Evolutionary conservation across 2,329 filamentous ascomycete genomes (phyloP).

Genomic region (Purpureocillium lavendulum): DNA sequence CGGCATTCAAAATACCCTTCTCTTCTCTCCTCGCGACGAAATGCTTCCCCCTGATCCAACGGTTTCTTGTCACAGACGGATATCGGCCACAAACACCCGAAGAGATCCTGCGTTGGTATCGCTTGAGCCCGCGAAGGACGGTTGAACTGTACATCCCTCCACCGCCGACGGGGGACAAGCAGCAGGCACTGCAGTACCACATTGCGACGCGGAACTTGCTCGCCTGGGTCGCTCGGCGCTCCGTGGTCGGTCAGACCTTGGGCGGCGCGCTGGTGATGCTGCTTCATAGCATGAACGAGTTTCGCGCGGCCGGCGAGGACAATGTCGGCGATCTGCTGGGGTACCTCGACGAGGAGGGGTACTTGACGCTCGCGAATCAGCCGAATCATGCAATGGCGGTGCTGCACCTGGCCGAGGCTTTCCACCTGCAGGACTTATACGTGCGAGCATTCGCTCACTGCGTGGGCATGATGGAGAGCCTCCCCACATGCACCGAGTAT

Average conservation of each 20-base stretch:
- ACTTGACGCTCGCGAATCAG: constrained; percentile 56
- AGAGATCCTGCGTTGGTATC: constrained; percentile 23
- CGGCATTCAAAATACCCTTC: constrained; percentile 60
- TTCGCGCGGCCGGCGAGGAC: constrained; percentile 43
- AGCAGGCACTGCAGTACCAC: constrained; percentile 53
- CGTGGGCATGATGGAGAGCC: constrained; percentile 62
- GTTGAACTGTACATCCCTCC: constrained; percentile 64
- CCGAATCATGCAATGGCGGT: constrained; percentile 61
- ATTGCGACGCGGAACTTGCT: constrained; percentile 67
- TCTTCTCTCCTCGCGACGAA: constrained; percentile 45
- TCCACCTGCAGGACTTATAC: constrained; percentile 57
- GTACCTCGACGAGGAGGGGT: constrained; percentile 63
- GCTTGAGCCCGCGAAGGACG: constrained; percentile 18
- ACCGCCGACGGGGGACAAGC: constrained; percentile 42
- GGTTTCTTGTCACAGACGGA: constrained; percentile 31
- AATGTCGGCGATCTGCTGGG: constrained; percentile 53
- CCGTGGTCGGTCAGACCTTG: constrained; percentile 60
- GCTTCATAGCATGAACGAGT: constrained; percentile 56
- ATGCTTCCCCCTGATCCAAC: constrained; percentile 52
- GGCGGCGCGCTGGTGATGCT: constrained; percentile 56
- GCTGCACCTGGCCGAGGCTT: constrained; percentile 59
- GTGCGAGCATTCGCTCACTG: constrained; percentile 69
- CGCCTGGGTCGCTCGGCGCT: constrained; percentile 57
- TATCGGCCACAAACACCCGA: constrained; percentile 12
- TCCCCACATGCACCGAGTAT: constrained; percentile 51